Base-by-base conservation (phyloP, 2,329 filamentous ascomycete species). In the Fusarium concolor region DNA sequence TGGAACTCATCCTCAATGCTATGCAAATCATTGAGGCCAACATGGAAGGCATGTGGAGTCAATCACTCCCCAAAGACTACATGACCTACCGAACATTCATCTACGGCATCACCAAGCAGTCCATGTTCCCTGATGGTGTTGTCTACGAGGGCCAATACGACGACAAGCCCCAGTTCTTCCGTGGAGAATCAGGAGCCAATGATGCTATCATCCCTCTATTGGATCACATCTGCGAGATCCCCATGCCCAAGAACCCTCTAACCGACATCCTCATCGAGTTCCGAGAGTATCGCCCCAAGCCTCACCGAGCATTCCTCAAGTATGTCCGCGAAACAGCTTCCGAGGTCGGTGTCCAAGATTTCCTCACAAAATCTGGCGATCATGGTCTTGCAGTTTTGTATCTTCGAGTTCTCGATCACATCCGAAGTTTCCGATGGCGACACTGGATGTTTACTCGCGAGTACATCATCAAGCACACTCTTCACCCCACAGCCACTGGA, bases 51-150 rank as follows among this genome's bases (percentile, higher is more conserved):
- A 98, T 98, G 95, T 97, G 94, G 95, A 86, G 86, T 62, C 92
- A 94, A 78, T 96, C 92, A 56, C 92, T 92, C 72, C 94, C 94
- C 4, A 85, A 86, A 18, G 88, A 93, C 70, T 97, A 97, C 81
- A 93, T 92, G 61, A 91, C 88, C 71, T 97, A 97, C 87, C 91
- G 94, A 39, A 97, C 95, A 12, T 97, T 97, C 83, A 97, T 97
- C 82, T 97, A 97, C 76, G 95, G 95, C 72, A 97, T 97, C 79
- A 96, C 93, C 2, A 91, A 88, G 46, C 94, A 97, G 80, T 90
- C 89, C 74, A 97, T 97, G 94, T 97, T 97, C 79, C 94, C 94
- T 10, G 84, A 94, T 67, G 95, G 95, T 10, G 95, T 97, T 10
- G 81, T 97, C 45, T 97, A 97, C 78, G 91, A 96, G 77, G 94